Percentiles rank a stretch among this genome's conserved stretches.
These are phyloP conservation scores for Omphalea diandra DNA, from an alignment of 441 rosid genomes.

Conservation along the genomic window DNA sequence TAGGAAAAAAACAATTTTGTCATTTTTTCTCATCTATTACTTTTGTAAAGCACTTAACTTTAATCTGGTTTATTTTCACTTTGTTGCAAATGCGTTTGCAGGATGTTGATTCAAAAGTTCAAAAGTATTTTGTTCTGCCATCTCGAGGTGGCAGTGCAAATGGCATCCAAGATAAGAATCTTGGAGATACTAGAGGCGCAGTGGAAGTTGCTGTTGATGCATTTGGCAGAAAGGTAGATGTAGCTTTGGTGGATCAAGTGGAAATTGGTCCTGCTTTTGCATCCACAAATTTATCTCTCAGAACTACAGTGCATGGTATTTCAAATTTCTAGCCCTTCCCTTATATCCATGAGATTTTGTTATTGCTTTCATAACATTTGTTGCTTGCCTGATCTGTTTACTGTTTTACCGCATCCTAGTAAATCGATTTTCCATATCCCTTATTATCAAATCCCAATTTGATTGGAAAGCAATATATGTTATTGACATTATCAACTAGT, in stretches of 20 bases:
- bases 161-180: conserved; percentile 24
- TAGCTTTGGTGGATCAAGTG: conserved; percentile 19
- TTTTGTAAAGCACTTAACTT: neutral
- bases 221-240: conserved; percentile 29
- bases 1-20: too few relatives aligned
- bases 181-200: conserved; percentile 18
- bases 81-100: conserved; percentile 26
- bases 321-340: conserved; percentile 13
- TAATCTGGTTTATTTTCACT: too few relatives aligned
- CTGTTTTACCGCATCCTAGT: neutral
- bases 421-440: neutral
- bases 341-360: neutral
- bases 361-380: neutral
- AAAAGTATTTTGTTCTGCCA: conserved; percentile 26
- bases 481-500: neutral
- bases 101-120: conserved; percentile 38
- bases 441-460: too few relatives aligned
- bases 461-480: neutral
- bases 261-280: conserved; percentile 29
- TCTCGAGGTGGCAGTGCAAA: conserved; percentile 25
- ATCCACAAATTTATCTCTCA: conserved; percentile 23
- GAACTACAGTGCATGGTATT: conserved; percentile 33
- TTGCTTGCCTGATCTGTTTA: neutral
- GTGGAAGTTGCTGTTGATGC: conserved; percentile 17
- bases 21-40: too few relatives aligned